Conservation (phyloP, 192 early-diverging fungal species). For the Backusella australiensis region DNA sequence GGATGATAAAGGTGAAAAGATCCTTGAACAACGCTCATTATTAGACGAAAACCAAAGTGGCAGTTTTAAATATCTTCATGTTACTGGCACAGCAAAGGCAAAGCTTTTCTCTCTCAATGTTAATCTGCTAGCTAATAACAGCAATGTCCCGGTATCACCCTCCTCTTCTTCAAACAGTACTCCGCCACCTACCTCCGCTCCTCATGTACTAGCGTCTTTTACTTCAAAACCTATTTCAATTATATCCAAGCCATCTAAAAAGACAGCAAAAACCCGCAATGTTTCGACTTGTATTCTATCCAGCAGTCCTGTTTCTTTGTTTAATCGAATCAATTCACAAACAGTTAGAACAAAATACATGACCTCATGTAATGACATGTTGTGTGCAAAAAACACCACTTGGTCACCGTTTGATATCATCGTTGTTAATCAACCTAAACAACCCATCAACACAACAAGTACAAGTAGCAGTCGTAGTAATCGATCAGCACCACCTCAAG, state of each 20-base stretch:
- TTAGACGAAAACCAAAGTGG: constrained; percentile 55
- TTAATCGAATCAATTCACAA: constrained; percentile 91
- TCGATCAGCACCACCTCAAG: not conserved
- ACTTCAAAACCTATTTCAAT: constrained; percentile 77
- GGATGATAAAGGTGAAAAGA: constrained; percentile 31
- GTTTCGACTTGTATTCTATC: constrained; percentile 73
- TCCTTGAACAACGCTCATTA: constrained; percentile 35
- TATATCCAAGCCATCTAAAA: constrained; percentile 93
- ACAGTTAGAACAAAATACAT: constrained; percentile 87
- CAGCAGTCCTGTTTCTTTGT: constrained; percentile 80
- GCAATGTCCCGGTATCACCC: not conserved
- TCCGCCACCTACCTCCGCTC: not conserved
- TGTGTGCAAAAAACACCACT: constrained; percentile 58
- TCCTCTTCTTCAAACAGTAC: not conserved
- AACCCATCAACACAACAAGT: not conserved
- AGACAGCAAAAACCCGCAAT: constrained; percentile 81
- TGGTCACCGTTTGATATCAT: constrained; percentile 63
- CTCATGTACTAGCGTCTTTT: constrained; percentile 47
- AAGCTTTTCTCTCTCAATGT: constrained; percentile 73
- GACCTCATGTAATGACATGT: constrained; percentile 54
- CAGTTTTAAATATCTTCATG: constrained; percentile 76
- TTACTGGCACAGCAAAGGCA: constrained; percentile 76
- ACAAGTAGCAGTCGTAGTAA: not conserved
- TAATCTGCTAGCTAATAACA: constrained; percentile 34
- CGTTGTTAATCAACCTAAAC: constrained; percentile 33